Evolutionary conservation across 495 filamentous ascomycete species (phyloP).

Genomic region (Neurospora africana): DNA sequence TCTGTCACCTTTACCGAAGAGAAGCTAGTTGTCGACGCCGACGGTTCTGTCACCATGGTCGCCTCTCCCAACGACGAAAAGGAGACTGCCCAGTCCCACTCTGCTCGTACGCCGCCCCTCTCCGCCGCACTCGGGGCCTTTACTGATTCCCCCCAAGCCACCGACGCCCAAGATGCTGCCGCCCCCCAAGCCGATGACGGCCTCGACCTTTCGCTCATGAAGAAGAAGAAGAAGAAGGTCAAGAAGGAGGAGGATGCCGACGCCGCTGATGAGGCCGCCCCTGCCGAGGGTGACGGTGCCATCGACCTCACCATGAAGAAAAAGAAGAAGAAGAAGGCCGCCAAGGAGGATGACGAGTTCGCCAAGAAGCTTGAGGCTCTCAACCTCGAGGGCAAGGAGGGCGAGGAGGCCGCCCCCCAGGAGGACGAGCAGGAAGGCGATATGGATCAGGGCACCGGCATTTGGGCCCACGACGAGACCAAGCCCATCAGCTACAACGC

Average conservation of each 20-base stretch:
- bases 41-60: constrained; percentile 64
- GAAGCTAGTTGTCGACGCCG: constrained; percentile 69
- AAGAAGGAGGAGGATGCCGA: constrained; percentile 58
- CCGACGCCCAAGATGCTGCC: constrained; percentile 38
- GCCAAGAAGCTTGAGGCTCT: constrained; percentile 52
- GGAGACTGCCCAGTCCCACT: constrained; percentile 62
- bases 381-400: constrained; percentile 69
- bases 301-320: constrained; percentile 72
- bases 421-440: constrained; percentile 53
- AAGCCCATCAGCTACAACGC: constrained; percentile 71
- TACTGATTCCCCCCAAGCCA: constrained; percentile 36
- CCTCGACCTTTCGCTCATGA: constrained; percentile 35
- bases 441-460: constrained; percentile 79
- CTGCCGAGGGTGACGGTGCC: constrained; percentile 17
- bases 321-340: constrained; percentile 88
- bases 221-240: constrained; percentile 73
- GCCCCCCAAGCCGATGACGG: constrained; percentile 41
- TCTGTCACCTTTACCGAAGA: constrained; percentile 85
- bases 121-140: constrained; percentile 38
- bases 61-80: constrained; percentile 52
- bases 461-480: constrained; percentile 77
- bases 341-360: constrained; percentile 52
- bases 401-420: constrained; percentile 33
- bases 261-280: constrained; percentile 35
- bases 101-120: constrained; percentile 49